Evolutionary conservation across 257 asterid genomes (phyloP), one percentile per base, ranked within the genome.

Genomic region (Gynochthodes officinalis): DNA sequence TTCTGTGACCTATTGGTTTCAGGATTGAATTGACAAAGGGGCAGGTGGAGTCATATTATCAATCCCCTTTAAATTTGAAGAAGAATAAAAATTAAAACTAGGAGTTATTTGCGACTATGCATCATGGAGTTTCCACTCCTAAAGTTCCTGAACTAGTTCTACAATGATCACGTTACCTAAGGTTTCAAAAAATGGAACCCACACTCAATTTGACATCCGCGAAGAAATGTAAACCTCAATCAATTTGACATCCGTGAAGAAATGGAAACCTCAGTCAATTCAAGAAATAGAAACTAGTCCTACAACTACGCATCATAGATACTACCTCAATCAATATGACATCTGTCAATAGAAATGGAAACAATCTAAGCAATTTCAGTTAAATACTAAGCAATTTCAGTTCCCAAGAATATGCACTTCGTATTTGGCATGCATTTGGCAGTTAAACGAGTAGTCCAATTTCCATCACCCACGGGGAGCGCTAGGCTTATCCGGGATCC

Each of bases 31-130:
- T 32, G 46, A 61, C 65, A 42, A 23, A 53, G 54, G 54, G 5
- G n/a, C 27, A 25, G 16, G 12, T 58, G 63, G 37, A 9, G 63
- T 27, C n/a, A 25, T 37, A 57, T 13, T 57, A 19, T 25, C 5
- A n/a, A 59, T 33, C 40, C 42, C 33, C 64, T 59, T 59, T 59
- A 28, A n/a, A 59, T 27, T 59, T 59, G 46, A 67, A 64, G 14
- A 53, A 35, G 63, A 54, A 6, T 10, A 48, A 57, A 58, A 65
- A 58, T 35, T 37, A 71, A 42, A 61, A 19, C 14, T 37, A 25
- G n/a, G 28, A 40, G 33, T n/a, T 53, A 13, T 42, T 37, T 32
- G 25, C 9, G 15, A 60, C 23, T 35, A 49, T 64, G 67, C 46
- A 30, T 75, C 7, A 67, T 7, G 4, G 21, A 14, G 7, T 67